Evolutionary conservation across 345 rosid genomes (phyloP), one percentile per base, ranked within the genome.

Genomic region (Ricinus communis): DNA sequence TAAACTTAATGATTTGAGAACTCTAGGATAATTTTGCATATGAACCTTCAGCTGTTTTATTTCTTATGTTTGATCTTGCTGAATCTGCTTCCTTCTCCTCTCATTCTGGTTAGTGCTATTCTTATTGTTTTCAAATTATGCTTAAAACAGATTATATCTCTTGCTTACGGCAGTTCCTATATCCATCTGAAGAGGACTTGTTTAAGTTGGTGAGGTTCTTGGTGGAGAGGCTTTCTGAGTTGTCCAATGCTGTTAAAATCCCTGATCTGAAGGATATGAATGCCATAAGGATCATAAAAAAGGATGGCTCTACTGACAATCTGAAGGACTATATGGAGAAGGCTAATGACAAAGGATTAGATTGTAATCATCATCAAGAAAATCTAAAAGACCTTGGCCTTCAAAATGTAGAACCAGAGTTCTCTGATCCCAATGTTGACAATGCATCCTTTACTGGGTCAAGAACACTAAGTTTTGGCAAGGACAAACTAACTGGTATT

Each of bases 151-250:
- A 86, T 81, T 83, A 73, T 82, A 76, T 83, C 73, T 87, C 83
- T 88, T 88, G 85, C 85, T 91, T 86, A 74, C 82, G 87, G 92
- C 97, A 91, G 94, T 81, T 91, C 82, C 91, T 87, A 65, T 79
- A 88, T 84, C 93, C 97, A 38, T 82, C 90, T 50, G 89, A 86
- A 82, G 91, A 89, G 72, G 97, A 90, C 68, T 72, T 82, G 16
- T 76, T 57, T 77, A 87, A 73, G 78, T 72, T 93, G 87, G 69
- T 90, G 57, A 86, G 87, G 47, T 88, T 93, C 83, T 76, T 88
- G 74, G 86, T 86, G 77, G 94, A 86, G 81, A 86, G 84, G 87
- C 85, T 88, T 74, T 77, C 87, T 0, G 82, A 82, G 70, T 82
- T 73, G 1, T 75, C 80, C 21, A 75, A 74, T 63, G 77, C 49